phyloP scores from a whole-genome alignment of 2,329 filamentous ascomycete genomes.

The Fusarium austroafricanum region DNA sequence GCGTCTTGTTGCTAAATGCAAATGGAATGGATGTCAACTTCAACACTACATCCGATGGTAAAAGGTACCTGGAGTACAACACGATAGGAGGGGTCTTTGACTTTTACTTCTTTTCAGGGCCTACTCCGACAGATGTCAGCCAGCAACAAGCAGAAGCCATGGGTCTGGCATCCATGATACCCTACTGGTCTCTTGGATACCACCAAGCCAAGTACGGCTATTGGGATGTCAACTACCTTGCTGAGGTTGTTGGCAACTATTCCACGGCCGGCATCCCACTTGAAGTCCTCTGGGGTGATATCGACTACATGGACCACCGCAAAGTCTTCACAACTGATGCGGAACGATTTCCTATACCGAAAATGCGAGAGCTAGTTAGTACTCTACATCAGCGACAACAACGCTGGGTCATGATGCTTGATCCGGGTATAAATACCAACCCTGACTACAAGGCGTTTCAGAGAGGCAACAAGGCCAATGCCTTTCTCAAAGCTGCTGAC shows the following conservation, averaged over 20 bases:
- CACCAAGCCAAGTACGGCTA: slow-evolving; percentile 90
- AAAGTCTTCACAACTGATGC: background rate
- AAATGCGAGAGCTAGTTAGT: background rate
- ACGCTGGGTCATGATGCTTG: background rate
- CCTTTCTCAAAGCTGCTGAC: background rate
- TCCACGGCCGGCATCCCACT: slow-evolving; percentile 52
- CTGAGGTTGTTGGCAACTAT: slow-evolving; percentile 76
- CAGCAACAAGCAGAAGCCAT: slow-evolving; percentile 55
- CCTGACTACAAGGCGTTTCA: background rate
- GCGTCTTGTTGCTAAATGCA: background rate
- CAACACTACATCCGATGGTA: background rate
- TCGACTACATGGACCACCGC: background rate
- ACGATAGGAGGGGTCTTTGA: background rate
- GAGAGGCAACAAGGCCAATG: background rate
- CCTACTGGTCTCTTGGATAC: slow-evolving; percentile 84
- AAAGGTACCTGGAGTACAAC: background rate
- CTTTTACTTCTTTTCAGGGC: background rate
- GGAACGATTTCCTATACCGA: background rate
- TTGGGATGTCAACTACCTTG: slow-evolving; percentile 74
- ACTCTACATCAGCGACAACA: background rate
- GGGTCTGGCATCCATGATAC: slow-evolving; percentile 80
- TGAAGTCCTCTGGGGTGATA: background rate
- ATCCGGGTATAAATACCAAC: background rate
- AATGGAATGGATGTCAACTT: background rate
- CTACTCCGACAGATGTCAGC: background rate